These are phyloP conservation scores for Ormosia semicastrata DNA, from an alignment of 306 rosid genomes.

Conservation along the genomic window DNA sequence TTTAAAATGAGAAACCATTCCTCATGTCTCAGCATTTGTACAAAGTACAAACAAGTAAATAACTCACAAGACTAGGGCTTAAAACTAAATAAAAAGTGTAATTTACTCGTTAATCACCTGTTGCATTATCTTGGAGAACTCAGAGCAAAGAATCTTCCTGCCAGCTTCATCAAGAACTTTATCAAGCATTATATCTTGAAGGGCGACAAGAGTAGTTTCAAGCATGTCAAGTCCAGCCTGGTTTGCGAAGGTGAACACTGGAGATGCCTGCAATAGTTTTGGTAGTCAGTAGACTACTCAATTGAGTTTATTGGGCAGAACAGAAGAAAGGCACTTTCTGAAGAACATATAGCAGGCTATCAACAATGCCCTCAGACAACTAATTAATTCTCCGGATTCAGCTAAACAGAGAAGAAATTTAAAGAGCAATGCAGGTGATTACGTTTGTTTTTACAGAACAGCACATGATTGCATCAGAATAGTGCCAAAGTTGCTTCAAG, in stretches of 20 bases:
- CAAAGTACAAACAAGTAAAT: too few species aligned
- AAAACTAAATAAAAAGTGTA: neutral
- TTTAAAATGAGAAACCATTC: neutral
- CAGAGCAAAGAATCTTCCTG: slow-evolving; percentile 81
- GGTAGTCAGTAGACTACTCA: neutral
- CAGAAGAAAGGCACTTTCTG: neutral
- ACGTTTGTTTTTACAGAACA: slow-evolving; percentile 88
- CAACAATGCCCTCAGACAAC: neutral
- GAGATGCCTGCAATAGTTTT: slow-evolving; percentile 67
- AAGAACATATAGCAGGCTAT: neutral
- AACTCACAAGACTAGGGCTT: neutral
- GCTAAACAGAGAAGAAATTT: neutral
- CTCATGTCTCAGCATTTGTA: too few species aligned
- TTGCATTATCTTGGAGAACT: slow-evolving; percentile 93
- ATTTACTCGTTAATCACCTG: slow-evolving; percentile 48
- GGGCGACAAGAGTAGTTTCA: slow-evolving; percentile 92
- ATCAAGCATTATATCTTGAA: slow-evolving; percentile 94
- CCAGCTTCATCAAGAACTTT: slow-evolving; percentile 90
- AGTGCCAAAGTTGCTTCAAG: slow-evolving; percentile 92
- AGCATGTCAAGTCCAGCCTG: slow-evolving; percentile 99
- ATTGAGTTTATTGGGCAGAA: neutral
- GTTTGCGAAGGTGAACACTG: slow-evolving; percentile 89
- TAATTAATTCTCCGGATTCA: neutral
- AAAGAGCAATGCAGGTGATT: neutral
- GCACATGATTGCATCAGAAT: slow-evolving; percentile 91